These are phyloP conservation scores for Amphichorda felina DNA, from an alignment of 2,329 filamentous ascomycete species.

Conservation along the genomic window DNA sequence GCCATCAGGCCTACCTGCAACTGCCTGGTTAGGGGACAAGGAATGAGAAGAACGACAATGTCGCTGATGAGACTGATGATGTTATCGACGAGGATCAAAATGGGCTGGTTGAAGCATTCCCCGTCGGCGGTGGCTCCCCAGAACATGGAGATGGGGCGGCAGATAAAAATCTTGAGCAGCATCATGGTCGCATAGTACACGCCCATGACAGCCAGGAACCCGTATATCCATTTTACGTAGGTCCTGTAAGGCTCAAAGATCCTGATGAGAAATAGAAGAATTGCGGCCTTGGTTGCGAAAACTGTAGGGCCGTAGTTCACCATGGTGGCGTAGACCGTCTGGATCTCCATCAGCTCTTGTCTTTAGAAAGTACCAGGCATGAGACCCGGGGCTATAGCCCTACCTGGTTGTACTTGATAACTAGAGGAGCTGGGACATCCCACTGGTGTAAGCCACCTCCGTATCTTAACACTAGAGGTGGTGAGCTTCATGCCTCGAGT, in stretches of 20 bases:
- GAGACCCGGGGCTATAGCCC: background rate
- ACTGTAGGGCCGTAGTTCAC: constrained; percentile 1
- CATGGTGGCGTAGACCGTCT: constrained; percentile 2
- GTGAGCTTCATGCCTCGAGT: background rate
- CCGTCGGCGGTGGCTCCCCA: constrained; percentile 1
- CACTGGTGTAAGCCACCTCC: constrained; percentile 1
- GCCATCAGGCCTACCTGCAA: constrained; percentile 1
- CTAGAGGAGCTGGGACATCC: background rate
- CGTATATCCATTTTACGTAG: constrained; percentile 1
- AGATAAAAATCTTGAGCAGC: constrained; percentile 1
- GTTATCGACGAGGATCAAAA: constrained; percentile 1
- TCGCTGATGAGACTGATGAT: constrained; percentile 2
- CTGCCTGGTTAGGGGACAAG: constrained; percentile 1
- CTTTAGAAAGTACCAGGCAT: too few relatives aligned
- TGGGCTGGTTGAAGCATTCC: constrained; percentile 2
- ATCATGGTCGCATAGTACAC: constrained; percentile 1
- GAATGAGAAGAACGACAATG: constrained; percentile 1
- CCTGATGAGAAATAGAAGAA: constrained; percentile 1
- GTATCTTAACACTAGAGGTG: constrained; percentile 1
- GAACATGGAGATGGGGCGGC: constrained; percentile 1
- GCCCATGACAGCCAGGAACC: background rate
- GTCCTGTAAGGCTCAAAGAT: constrained; percentile 1
- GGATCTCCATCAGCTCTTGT: background rate
- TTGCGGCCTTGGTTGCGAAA: constrained; percentile 1
- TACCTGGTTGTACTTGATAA: background rate